Evolutionary conservation across 2,329 filamentous ascomycete genomes (phyloP).

Genomic region (Fusarium longipes): DNA sequence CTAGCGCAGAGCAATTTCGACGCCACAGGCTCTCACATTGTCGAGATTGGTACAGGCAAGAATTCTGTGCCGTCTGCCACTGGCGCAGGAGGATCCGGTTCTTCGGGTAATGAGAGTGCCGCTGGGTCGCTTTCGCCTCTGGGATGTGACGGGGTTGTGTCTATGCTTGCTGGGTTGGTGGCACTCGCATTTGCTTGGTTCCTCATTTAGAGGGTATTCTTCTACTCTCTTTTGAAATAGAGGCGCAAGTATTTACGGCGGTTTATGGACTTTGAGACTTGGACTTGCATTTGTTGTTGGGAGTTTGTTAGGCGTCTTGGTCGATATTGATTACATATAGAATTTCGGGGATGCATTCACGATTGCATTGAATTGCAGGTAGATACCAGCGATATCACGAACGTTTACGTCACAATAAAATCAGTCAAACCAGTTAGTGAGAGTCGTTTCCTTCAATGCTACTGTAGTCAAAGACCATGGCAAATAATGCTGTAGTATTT

Average conservation of each 20-base stretch:
- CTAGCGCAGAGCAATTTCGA: constrained; percentile 76
- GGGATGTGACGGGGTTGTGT: neutral
- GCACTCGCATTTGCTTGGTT: constrained; percentile 33
- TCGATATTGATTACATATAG: neutral
- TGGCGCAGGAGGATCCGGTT: constrained; percentile 55
- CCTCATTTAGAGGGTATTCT: constrained; percentile 23
- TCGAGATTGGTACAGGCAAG: constrained; percentile 65
- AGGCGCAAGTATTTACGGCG: too few species aligned
- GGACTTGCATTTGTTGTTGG: neutral
- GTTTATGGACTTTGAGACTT: neutral
- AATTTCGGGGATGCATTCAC: neutral
- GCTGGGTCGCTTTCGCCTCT: constrained; percentile 21
- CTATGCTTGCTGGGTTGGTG: constrained; percentile 23
- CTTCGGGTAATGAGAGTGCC: constrained; percentile 14
- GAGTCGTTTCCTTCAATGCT: neutral
- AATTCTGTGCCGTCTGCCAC: constrained; percentile 66
- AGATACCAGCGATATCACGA: neutral
- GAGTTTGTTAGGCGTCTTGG: neutral
- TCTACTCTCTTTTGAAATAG: neutral
- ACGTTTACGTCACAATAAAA: neutral
- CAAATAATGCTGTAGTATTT: neutral
- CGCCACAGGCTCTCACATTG: constrained; percentile 57
- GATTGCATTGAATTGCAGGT: neutral
- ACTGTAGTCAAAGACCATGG: neutral
- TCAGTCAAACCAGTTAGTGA: neutral